Conservation (phyloP, 2,329 filamentous ascomycete species). For the Penicillium sp. region DNA sequence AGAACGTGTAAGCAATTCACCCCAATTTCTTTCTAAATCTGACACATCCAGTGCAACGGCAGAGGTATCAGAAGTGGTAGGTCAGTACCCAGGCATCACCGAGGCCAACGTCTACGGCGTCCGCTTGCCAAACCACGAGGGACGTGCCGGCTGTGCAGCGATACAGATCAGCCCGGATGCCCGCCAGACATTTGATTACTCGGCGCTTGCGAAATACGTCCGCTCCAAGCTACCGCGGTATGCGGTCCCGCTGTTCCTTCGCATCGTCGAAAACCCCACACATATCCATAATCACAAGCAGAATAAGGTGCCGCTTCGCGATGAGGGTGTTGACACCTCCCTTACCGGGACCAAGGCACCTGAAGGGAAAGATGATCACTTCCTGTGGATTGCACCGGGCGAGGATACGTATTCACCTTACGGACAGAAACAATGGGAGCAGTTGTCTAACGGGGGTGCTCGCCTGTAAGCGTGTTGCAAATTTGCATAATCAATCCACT, state of each 20-base stretch:
- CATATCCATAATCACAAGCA: constrained; percentile 72
- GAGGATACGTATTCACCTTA: constrained; percentile 62
- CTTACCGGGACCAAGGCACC: constrained; percentile 48
- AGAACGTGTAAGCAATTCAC: constrained; percentile 57
- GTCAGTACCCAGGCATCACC: constrained; percentile 58
- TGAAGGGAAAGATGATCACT: constrained; percentile 46
- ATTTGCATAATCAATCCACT: no score
- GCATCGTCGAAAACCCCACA: constrained; percentile 54
- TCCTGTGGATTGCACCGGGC: constrained; percentile 54
- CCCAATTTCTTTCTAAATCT: background rate
- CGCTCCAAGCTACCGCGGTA: constrained; percentile 67
- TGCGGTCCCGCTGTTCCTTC: constrained; percentile 73
- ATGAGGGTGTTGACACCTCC: constrained; percentile 65
- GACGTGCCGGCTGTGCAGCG: constrained; percentile 65
- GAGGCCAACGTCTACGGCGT: constrained; percentile 75
- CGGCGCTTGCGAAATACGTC: constrained; percentile 60
- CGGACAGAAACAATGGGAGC: constrained; percentile 60
- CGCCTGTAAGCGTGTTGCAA: constrained; percentile 42
- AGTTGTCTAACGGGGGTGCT: constrained; percentile 47
- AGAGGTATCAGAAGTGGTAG: constrained; percentile 67
- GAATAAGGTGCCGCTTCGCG: constrained; percentile 71
- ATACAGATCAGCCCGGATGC: constrained; percentile 56
- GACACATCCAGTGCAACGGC: constrained; percentile 50
- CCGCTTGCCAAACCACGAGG: constrained; percentile 65
- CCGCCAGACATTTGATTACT: constrained; percentile 59